A percentile compares a stretch with the other conserved stretches of the same genome.
phyloP scores from a whole-genome alignment of 495 filamentous ascomycete genomes.

The Trypethelium eluteriae region DNA sequence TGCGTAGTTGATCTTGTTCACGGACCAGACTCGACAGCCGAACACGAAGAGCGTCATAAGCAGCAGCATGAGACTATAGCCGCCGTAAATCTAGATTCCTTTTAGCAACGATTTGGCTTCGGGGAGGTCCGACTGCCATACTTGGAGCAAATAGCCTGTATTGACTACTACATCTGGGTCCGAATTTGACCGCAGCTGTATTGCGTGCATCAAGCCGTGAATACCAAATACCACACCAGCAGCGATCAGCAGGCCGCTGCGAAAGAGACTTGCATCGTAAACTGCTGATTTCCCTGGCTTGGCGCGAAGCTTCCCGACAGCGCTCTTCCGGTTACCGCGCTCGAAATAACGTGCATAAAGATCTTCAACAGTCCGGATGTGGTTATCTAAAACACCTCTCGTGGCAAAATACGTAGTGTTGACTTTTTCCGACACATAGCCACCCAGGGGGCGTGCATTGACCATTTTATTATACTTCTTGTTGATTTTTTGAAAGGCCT shows the following conservation, averaged over 20 bases:
- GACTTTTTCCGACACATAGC: conserved; percentile 88
- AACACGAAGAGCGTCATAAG: conserved; percentile 69
- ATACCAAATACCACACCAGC: conserved; percentile 64
- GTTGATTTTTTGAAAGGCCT: conserved; percentile 93
- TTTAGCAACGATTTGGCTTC: background rate
- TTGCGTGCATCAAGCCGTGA: conserved; percentile 64
- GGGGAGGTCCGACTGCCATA: background rate
- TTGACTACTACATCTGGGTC: conserved; percentile 43
- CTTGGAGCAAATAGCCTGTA: conserved; percentile 47
- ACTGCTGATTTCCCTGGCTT: conserved; percentile 57
- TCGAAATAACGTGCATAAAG: conserved; percentile 91
- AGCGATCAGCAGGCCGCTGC: conserved; percentile 71
- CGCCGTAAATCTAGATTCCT: conserved; percentile 61
- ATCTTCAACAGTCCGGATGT: conserved; percentile 74
- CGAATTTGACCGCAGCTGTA: conserved; percentile 43
- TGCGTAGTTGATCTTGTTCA: conserved; percentile 81
- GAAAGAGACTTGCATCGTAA: conserved; percentile 65
- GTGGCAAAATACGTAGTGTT: conserved; percentile 85
- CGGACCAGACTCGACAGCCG: conserved; percentile 72
- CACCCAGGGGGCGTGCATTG: conserved; percentile 63
- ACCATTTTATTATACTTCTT: conserved; percentile 96
- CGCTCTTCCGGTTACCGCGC: conserved; percentile 81
- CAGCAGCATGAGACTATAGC: conserved; percentile 70
- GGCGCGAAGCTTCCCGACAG: conserved; percentile 72
- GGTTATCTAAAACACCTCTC: conserved; percentile 68